phyloP scores from a whole-genome alignment of 257 asterid species.

The Avicennia marina region DNA sequence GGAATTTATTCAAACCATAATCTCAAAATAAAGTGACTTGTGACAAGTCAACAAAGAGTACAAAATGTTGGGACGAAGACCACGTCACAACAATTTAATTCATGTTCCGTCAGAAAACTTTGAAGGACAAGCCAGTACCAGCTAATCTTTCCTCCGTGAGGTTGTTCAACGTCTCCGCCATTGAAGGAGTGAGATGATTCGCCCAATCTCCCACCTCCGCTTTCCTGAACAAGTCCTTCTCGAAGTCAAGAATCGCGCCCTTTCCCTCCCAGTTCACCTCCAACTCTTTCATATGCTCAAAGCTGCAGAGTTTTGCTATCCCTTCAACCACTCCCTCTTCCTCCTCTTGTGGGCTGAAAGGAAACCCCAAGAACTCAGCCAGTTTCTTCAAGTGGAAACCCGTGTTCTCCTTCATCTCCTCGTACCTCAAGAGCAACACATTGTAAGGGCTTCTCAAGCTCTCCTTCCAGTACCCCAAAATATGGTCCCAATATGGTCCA shows the following conservation, averaged over 20 bases:
- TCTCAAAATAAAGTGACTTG: too few relatives aligned
- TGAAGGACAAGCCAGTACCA: conserved; percentile 11
- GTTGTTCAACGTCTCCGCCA: conserved; percentile 2
- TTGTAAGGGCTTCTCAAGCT: conserved; percentile 5
- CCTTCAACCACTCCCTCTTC: conserved; percentile 28
- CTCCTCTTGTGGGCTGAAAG: conserved; percentile 23
- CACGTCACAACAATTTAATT: too few relatives aligned
- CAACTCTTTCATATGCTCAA: conserved; percentile 36
- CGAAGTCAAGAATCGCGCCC: conserved; percentile 23
- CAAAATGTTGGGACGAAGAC: too few relatives aligned
- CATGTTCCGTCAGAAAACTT: too few relatives aligned
- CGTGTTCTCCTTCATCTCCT: conserved; percentile 34
- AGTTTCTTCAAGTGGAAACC: conserved; percentile 22
- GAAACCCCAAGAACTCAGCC: conserved; percentile 20
- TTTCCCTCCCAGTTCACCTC: conserved; percentile 38
- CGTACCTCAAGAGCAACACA: not conserved
- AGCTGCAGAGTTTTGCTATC: conserved; percentile 35
- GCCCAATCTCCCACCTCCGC: conserved; percentile 37
- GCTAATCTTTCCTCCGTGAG: conserved; percentile 2
- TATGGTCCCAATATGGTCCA: conserved; percentile 37
- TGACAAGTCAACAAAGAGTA: too few relatives aligned
- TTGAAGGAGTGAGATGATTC: conserved; percentile 16
- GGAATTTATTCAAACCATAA: too few relatives aligned
- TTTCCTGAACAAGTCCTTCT: conserved; percentile 30
- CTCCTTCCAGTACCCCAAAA: conserved; percentile 45